phyloP scores from a whole-genome alignment of 2,329 filamentous ascomycete genomes.

The Ophiosphaerella herpotricha region DNA sequence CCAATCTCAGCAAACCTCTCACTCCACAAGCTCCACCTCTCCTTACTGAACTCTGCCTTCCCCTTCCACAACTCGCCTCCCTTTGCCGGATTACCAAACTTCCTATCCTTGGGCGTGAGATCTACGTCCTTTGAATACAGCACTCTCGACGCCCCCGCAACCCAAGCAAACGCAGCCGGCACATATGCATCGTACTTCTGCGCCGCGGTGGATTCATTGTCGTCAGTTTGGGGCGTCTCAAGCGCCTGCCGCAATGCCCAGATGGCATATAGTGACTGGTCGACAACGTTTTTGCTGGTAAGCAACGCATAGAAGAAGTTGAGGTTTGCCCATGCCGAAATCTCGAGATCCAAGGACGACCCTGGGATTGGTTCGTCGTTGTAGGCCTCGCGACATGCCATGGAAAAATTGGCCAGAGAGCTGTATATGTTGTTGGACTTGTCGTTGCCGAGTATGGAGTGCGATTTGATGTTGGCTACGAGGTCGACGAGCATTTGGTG shows the following conservation, averaged over 20 bases:
- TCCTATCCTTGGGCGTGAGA: constrained; percentile 31
- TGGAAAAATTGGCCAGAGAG: constrained; percentile 24
- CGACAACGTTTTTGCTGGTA: constrained; percentile 15
- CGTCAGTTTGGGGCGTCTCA: constrained; percentile 24
- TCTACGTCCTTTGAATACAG: constrained; percentile 33
- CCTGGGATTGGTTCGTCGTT: constrained; percentile 33
- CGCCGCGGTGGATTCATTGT: constrained; percentile 15
- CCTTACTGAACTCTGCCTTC: constrained; percentile 34
- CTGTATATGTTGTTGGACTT: constrained; percentile 26
- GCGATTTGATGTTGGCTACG: constrained; percentile 29
- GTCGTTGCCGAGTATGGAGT: constrained; percentile 22
- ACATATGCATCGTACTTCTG: constrained; percentile 34
- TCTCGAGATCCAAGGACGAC: constrained; percentile 26
- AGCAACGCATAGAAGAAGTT: constrained; percentile 39
- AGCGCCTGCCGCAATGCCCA: constrained; percentile 37
- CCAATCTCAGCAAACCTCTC: constrained; percentile 32
- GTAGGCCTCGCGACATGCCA: constrained; percentile 33
- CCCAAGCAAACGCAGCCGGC: constrained; percentile 38
- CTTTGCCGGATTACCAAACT: constrained; percentile 33
- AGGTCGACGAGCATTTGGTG: constrained; percentile 28
- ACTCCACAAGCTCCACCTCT: constrained; percentile 41
- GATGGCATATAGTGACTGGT: constrained; percentile 32
- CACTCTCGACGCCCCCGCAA: constrained; percentile 23
- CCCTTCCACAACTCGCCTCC: constrained; percentile 39
- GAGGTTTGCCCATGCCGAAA: constrained; percentile 36